Base-by-base conservation (phyloP, 1,284 basidiomycete genomes). In the Kwoniella shivajii region DNA sequence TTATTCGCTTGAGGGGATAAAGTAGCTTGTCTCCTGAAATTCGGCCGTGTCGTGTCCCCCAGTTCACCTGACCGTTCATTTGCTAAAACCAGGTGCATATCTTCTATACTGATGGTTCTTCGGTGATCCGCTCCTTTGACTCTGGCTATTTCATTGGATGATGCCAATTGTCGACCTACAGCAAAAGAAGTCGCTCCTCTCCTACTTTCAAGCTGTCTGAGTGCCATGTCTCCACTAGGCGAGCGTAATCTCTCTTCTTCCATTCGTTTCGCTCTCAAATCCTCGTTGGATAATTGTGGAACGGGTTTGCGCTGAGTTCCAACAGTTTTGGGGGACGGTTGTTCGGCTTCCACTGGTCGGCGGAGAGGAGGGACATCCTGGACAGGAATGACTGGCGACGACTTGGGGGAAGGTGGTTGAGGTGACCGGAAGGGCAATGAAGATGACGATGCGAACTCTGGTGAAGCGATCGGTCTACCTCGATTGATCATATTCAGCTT, bases 381-480 rank as follows among this genome's bases (percentile, higher is more conserved):
- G 10, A 26, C 18, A 9, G 38, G 38, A 27, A n/a, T 24, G 11
- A 48, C 20, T 11, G 44, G 43, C 11, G 46, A 43, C 33, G 43
- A 54, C 29, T 48, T 60, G 6, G 62, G 60, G 33, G 49, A 53
- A 24, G 54, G 31, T n/a, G 59, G 42, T 36, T 36, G 30, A 16
- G 33, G 29, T n/a, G 31, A 2, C 18, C 55, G 18, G 47, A 57
- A 54, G 39, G 59, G 60, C 48, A 61, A 59, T 1, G 59, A 48
- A 18, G 60, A 49, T 11, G 41, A 13, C 11, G 42, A 44, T 9
- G 26, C 43, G 48, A 60, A 67, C 24, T 67, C 61, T 3, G 67
- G 64, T 9, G 67, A 51, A 14, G 64, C 54, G 26, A 69, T 49
- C 2, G 69, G 69, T 56, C 69, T 50, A 24, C 64, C 64, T 4